Percentiles rank a stretch among this genome's conserved stretches.
Conservation (phyloP, 257 asterid species). For the Capsicum baccatum region DNA sequence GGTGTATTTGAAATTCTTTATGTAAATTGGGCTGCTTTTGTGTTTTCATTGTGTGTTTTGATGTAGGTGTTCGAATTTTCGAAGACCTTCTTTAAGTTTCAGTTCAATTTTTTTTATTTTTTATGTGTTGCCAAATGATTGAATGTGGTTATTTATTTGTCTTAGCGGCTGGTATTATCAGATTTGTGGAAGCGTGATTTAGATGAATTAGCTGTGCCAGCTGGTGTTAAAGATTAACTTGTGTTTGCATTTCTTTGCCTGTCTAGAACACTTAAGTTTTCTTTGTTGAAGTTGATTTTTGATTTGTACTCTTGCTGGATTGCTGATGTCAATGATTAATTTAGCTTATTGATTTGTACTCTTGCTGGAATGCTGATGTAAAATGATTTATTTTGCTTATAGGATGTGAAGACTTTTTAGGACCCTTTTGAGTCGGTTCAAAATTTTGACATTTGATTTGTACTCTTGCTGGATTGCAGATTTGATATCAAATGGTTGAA, state of each 20-base stretch:
- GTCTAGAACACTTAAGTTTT: background rate
- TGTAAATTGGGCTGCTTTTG: background rate
- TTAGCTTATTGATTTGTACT: background rate
- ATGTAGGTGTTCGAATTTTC: background rate
- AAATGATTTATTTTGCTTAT: background rate
- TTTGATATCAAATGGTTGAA: background rate
- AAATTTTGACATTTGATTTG: background rate
- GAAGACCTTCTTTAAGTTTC: background rate
- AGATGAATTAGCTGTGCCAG: background rate
- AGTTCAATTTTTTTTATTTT: background rate
- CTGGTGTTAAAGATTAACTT: background rate
- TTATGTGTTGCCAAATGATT: background rate
- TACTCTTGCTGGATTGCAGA: background rate
- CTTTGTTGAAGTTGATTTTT: background rate
- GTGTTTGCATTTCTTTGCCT: background rate
- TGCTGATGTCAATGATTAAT: background rate
- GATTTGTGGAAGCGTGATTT: background rate
- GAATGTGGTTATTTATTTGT: background rate
- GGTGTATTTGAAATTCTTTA: background rate
- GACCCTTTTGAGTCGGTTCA: background rate
- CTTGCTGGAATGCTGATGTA: background rate
- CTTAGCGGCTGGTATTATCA: background rate
- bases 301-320: background rate
- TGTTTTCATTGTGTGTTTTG: background rate
- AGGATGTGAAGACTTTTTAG: background rate